phyloP scores from a whole-genome alignment of 2,329 filamentous ascomycete species.

The Aspergillus sergii region DNA sequence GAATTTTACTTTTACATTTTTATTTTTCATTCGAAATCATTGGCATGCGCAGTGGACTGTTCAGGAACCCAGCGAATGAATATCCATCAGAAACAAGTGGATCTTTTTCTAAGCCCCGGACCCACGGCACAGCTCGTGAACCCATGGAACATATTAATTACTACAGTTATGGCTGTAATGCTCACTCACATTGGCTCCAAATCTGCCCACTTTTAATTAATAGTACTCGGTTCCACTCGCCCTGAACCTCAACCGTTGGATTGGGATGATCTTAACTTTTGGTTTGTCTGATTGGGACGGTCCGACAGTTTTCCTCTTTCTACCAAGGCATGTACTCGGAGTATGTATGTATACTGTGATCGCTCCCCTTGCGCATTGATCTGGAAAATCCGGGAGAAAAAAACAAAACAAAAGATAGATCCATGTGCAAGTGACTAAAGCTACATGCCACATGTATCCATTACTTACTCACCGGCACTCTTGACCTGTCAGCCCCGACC shows the following conservation, averaged over 20 bases:
- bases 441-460: neutral
- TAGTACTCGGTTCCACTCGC: neutral
- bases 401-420: neutral
- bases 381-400: neutral
- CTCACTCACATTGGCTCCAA: neutral
- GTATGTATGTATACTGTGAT: neutral
- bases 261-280: neutral
- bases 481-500: neutral
- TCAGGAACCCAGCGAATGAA: conserved; percentile 1
- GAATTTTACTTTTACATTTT: neutral
- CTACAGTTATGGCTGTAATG: no score
- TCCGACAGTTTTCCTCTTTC: neutral
- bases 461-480: neutral
- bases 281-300: neutral
- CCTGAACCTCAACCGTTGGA: neutral
- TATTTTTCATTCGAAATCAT: neutral
- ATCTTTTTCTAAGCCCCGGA: neutral
- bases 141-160: neutral
- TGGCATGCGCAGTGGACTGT: neutral
- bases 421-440: neutral
- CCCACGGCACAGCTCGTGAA: conserved; percentile 2
- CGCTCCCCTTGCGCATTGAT: neutral
- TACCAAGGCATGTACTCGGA: no score
- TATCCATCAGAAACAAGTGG: neutral
- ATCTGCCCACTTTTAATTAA: neutral